Evolutionary conservation across 768 basidiomycete species (phyloP).

Genomic region (Kwoniella sp.): DNA sequence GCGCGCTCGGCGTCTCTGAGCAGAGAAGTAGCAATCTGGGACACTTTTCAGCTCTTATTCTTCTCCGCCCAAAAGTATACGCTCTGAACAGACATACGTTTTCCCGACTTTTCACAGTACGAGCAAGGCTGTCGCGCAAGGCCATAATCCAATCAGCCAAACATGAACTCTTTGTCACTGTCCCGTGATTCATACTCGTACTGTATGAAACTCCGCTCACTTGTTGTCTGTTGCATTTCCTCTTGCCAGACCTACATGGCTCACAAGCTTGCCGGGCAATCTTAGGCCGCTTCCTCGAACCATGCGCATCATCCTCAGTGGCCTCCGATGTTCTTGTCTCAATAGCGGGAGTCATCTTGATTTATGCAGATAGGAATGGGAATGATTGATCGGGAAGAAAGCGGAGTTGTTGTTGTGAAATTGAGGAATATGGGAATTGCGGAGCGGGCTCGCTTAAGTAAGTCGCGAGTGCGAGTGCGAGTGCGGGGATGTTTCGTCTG

Average conservation of each 20-base stretch:
- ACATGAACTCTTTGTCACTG: no score
- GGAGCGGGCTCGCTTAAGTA: no score
- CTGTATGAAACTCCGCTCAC: neutral
- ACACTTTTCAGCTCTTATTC: neutral
- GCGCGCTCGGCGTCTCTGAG: neutral
- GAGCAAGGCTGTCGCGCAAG: neutral
- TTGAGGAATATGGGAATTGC: no score
- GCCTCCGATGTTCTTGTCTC: neutral
- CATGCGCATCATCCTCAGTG: neutral
- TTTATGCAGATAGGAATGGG: neutral
- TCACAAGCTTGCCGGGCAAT: neutral
- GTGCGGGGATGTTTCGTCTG: no score
- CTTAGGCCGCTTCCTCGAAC: neutral
- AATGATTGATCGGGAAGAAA: neutral
- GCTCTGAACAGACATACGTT: neutral
- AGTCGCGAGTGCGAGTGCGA: no score
- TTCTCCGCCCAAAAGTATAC: neutral
- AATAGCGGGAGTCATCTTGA: neutral
- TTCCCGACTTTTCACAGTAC: neutral
- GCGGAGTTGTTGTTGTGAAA: no score
- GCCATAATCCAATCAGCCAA: neutral
- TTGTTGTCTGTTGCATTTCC: neutral
- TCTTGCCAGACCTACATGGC: neutral
- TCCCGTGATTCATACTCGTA: no score
- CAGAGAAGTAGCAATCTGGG: neutral